phyloP scores from a whole-genome alignment of 2,329 filamentous ascomycete genomes.

The Ophiostoma quercus region DNA sequence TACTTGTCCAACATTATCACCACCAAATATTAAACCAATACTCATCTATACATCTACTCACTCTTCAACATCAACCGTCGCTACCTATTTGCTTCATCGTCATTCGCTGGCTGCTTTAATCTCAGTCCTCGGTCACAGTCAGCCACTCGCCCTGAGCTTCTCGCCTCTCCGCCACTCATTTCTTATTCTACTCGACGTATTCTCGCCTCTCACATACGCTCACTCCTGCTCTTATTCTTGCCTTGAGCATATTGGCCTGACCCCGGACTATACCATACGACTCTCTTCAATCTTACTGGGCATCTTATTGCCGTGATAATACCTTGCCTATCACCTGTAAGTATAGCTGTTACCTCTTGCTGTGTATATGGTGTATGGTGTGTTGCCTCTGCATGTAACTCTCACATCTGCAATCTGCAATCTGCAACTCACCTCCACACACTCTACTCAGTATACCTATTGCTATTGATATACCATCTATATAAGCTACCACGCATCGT shows the following conservation, averaged over 20 bases:
- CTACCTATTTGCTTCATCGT: not conserved
- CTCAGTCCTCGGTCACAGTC: not conserved
- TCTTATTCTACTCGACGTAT: not conserved
- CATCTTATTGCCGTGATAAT: not conserved
- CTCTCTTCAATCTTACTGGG: not conserved
- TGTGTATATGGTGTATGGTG: too few species aligned
- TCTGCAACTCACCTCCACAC: constrained; percentile 1
- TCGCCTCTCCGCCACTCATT: not conserved
- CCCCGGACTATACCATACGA: constrained; percentile 6
- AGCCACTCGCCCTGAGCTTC: not conserved
- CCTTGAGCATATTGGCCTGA: not conserved
- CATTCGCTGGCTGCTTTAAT: not conserved
- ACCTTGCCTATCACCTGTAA: not conserved
- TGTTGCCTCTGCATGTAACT: not conserved
- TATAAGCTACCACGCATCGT: not conserved
- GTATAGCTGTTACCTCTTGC: not conserved
- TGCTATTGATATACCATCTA: not conserved
- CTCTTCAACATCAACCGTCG: not conserved
- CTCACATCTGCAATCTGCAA: not conserved
- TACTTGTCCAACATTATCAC: not conserved
- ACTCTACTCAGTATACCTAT: not conserved
- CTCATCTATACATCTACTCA: not conserved
- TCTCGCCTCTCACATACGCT: not conserved
- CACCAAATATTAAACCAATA: not conserved
- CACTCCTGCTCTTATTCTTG: not conserved